A percentile compares a stretch with the other conserved stretches of the same genome.
Evolutionary conservation across 1,284 basidiomycete species (phyloP).

Genomic region (Trametes polyzona): DNA sequence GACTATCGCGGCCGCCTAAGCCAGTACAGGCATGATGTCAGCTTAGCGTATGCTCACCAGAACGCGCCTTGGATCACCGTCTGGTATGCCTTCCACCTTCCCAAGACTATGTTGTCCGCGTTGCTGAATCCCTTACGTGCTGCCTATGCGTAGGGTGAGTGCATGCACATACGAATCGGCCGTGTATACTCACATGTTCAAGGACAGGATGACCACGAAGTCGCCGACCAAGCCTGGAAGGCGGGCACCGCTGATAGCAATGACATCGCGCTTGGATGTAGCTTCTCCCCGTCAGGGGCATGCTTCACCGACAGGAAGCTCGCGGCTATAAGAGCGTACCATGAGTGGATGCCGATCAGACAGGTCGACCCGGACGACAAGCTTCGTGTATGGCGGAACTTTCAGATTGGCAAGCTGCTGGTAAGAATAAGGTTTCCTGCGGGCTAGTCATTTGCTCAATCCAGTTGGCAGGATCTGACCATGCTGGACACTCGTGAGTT

Average conservation of each 20-base stretch:
- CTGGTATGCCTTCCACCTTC: no score
- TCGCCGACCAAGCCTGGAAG: slow-evolving; percentile 69
- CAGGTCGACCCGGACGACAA: slow-evolving; percentile 65
- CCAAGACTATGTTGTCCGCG: no score
- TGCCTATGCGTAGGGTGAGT: slow-evolving; percentile 14
- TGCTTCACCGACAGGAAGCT: slow-evolving; percentile 69
- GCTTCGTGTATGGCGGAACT: slow-evolving; percentile 70
- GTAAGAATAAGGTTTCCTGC: slow-evolving; percentile 16
- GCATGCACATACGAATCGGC: background rate
- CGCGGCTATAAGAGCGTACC: slow-evolving; percentile 66
- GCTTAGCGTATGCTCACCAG: slow-evolving; percentile 54
- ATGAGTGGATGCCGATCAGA: slow-evolving; percentile 74
- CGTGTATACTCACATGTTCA: no score
- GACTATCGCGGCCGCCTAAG: slow-evolving; percentile 66
- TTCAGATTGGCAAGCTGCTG: slow-evolving; percentile 64
- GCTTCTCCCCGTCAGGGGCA: slow-evolving; percentile 57
- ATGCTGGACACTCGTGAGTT: slow-evolving; percentile 64
- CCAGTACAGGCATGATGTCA: slow-evolving; percentile 60
- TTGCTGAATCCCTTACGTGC: no score
- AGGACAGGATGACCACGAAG: slow-evolving; percentile 65
- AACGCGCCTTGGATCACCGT: slow-evolving; percentile 62
- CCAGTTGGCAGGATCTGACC: slow-evolving; percentile 46
- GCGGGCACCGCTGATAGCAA: slow-evolving; percentile 67
- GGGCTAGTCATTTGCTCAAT: background rate
- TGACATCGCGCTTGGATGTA: slow-evolving; percentile 57